These are phyloP conservation scores for Ulvella scutata DNA, from an alignment of 139 green algal genomes.

Conservation along the genomic window DNA sequence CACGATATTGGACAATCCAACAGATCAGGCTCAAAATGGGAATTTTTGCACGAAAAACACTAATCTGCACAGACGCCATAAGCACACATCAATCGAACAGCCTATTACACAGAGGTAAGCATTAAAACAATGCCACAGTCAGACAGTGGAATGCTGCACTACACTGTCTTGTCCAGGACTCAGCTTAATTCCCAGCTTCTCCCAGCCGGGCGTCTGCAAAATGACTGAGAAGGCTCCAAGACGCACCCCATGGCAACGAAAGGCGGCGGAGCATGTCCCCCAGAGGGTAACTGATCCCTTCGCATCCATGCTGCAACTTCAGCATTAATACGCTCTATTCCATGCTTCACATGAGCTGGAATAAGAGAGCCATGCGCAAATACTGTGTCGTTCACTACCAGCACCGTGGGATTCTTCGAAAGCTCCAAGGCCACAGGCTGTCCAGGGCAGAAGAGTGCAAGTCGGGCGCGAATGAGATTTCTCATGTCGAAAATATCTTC, in stretches of 20 bases:
- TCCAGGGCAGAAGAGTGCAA: conserved; percentile 61
- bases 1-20: no score
- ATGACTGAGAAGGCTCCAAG: neutral
- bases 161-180: no score
- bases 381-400: conserved; percentile 80
- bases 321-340: conserved; percentile 65
- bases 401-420: conserved; percentile 70
- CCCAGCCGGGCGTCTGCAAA: neutral
- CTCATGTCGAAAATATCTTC: conserved; percentile 32
- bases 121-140: neutral
- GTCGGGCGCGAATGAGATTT: conserved; percentile 30
- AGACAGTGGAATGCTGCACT: neutral
- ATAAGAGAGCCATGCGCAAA: conserved; percentile 85
- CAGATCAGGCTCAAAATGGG: no score
- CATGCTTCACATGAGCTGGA: conserved; percentile 68
- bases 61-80: no score
- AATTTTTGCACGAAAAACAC: no score
- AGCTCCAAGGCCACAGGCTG: conserved; percentile 64
- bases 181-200: no score
- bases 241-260: conserved; percentile 73
- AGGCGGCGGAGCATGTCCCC: conserved; percentile 37
- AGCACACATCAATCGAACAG: neutral
- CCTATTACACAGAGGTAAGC: neutral
- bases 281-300: conserved; percentile 24
- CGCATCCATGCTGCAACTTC: conserved; percentile 80